These are phyloP conservation scores for Leccinum griseonigrum DNA, from an alignment of 1,284 basidiomycete genomes.

Conservation along the genomic window DNA sequence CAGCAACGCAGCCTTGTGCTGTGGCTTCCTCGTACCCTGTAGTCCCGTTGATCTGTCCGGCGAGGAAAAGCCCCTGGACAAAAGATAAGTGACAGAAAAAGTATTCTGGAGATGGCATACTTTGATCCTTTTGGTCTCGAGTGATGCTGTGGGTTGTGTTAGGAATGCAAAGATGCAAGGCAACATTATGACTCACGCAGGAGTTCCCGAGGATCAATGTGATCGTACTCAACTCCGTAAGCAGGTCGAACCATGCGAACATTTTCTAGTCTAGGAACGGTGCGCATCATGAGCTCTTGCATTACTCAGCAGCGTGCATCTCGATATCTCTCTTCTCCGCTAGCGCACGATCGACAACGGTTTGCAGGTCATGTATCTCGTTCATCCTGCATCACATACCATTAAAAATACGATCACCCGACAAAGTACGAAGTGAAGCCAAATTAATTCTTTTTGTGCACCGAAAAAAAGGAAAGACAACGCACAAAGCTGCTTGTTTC, in stretches of 20 bases:
- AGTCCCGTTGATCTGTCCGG: conserved; percentile 89
- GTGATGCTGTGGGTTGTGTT: conserved; percentile 50
- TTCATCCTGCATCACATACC: conserved; percentile 50
- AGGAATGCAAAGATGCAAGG: neutral
- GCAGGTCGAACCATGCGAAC: conserved; percentile 81
- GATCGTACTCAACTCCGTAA: conserved; percentile 92
- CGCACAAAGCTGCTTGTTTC: conserved; percentile 56
- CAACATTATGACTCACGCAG: conserved; percentile 43
- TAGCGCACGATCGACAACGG: conserved; percentile 55
- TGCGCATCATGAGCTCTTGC: conserved; percentile 77
- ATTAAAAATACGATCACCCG: conserved; percentile 12
- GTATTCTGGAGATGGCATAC: conserved; percentile 31
- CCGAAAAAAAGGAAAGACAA: conserved; percentile 16
- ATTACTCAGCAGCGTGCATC: conserved; percentile 66
- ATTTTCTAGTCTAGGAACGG: conserved; percentile 81
- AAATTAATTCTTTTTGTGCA: neutral
- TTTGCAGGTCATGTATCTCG: conserved; percentile 64
- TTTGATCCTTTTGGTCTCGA: conserved; percentile 82
- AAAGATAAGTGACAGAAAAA: neutral
- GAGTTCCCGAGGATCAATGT: conserved; percentile 83
- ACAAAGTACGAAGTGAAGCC: neutral
- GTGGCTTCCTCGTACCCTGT: conserved; percentile 94
- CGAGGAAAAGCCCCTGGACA: conserved; percentile 73
- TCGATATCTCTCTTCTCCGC: conserved; percentile 71
- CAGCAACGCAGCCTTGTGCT: conserved; percentile 81